Conservation (phyloP, 352 stramenopile genomes). For the Phytopythium cucurbitacearum region DNA sequence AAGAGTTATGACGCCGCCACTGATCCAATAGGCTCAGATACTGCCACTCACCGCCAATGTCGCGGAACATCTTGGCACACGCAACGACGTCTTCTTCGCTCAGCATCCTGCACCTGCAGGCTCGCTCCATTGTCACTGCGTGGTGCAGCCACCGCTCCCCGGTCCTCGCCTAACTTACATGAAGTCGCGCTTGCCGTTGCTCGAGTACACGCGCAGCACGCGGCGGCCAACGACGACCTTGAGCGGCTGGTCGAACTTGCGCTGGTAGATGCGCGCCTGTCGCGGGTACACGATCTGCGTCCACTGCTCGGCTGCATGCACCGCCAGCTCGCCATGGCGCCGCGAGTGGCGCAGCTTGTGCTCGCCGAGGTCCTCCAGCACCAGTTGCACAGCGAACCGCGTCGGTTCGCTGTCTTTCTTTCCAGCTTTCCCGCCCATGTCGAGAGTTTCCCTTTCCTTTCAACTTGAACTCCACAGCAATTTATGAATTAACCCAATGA, state of each 20-base stretch:
- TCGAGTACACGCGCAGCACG: slow-evolving; percentile 43
- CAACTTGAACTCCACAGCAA: background rate
- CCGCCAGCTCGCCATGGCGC: slow-evolving; percentile 31
- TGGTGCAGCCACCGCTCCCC: background rate
- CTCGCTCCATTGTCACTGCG: too few relatives aligned
- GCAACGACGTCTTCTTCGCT: slow-evolving; percentile 22
- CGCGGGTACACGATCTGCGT: slow-evolving; percentile 42
- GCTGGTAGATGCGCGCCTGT: slow-evolving; percentile 27
- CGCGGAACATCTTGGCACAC: slow-evolving; percentile 19
- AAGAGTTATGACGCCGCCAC: background rate
- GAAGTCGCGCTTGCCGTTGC: slow-evolving; percentile 32
- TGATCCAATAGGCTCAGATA: background rate
- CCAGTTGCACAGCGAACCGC: slow-evolving; percentile 27
- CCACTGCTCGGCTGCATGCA: slow-evolving; percentile 27
- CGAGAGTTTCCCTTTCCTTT: background rate
- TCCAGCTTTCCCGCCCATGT: background rate
- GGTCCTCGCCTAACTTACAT: slow-evolving; percentile 16
- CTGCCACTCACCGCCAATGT: slow-evolving; percentile 25
- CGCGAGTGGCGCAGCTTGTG: slow-evolving; percentile 24
- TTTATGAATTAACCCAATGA: background rate
- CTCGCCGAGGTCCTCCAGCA: slow-evolving; percentile 13
- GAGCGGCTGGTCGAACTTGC: slow-evolving; percentile 50
- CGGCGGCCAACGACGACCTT: slow-evolving; percentile 36
- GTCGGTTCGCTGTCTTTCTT: background rate
- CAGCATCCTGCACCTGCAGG: slow-evolving; percentile 18